A percentile compares a stretch with the other conserved stretches of the same genome.
Conservation (phyloP, 495 filamentous ascomycete genomes). For the Lophium mytilinum region DNA sequence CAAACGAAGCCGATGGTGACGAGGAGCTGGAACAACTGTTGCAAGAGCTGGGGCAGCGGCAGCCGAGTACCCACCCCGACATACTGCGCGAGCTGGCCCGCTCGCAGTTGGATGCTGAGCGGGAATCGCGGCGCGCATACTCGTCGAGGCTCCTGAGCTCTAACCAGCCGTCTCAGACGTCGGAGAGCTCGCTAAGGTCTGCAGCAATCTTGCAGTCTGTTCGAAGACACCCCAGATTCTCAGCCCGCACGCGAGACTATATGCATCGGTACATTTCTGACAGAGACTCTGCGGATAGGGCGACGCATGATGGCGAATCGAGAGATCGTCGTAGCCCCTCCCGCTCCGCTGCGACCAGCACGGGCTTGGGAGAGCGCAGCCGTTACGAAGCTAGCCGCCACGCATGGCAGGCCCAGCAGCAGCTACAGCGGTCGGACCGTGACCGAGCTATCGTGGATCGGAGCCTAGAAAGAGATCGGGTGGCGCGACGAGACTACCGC, state of each 20-base stretch:
- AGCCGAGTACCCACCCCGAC: slow-evolving; percentile 33
- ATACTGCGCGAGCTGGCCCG: slow-evolving; percentile 29
- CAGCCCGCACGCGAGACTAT: slow-evolving; percentile 18
- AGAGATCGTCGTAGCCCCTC: slow-evolving; percentile 5
- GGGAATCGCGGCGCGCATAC: slow-evolving; percentile 17
- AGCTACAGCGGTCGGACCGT: slow-evolving; percentile 20
- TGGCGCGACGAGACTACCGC: slow-evolving; percentile 44
- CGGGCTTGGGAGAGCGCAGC: not conserved
- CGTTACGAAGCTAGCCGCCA: slow-evolving; percentile 12
- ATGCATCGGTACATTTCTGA: slow-evolving; percentile 14
- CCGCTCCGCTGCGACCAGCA: not conserved
- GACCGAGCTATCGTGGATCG: slow-evolving; percentile 24
- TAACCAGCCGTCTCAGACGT: slow-evolving; percentile 26
- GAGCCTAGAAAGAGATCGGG: slow-evolving; percentile 38
- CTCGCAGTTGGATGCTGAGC: slow-evolving; percentile 29
- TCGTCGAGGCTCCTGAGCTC: slow-evolving; percentile 41
- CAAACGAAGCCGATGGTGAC: slow-evolving; percentile 45
- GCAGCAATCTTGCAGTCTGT: slow-evolving; percentile 26
- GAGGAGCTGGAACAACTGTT: slow-evolving; percentile 35
- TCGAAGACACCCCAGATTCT: slow-evolving; percentile 22
- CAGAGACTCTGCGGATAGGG: slow-evolving; percentile 13
- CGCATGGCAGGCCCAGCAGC: slow-evolving; percentile 13
- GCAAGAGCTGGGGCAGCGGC: slow-evolving; percentile 30
- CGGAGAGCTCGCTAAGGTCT: slow-evolving; percentile 23
- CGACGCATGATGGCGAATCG: slow-evolving; percentile 3